Base-by-base conservation (phyloP, 2,329 filamentous ascomycete species). In the Huntiella moniliformis region DNA sequence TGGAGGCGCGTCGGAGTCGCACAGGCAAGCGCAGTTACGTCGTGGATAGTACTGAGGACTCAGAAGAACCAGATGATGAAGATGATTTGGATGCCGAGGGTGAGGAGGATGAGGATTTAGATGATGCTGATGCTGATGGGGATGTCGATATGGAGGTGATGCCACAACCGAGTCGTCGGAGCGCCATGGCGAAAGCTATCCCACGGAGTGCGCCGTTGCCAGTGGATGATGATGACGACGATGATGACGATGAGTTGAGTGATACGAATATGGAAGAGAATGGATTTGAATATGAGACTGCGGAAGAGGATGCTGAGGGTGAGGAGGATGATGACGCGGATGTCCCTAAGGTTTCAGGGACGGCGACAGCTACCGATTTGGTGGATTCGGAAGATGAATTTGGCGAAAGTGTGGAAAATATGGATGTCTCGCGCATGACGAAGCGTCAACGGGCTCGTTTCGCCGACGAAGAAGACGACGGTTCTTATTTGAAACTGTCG, bases 1-100 rank as follows among this genome's bases (percentile, higher is more conserved):
- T 70, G 13, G 60, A 64, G 18, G 66, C 67, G 34, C 71, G 69
- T 53, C 64, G 71, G 42, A 72, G 68, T 48, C 66, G 71, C 6
- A 68, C 67, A 4, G 65, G 63, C 13, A 72, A 73, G 59, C 75
- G 74, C 60, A 74, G 66, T 52, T 76, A 76, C 46, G 68, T 74
- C 33, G 68, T 77, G 17, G 71, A 74, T 51, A 71, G 68, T 34
- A 67, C 66, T 45, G 64, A 63, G 34, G 64, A 66, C n/a, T 64
- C 66, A 17, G 64, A 65, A 3, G 65, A 66, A 2, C 62, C 57
- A 12, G 61, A 60, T 0, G 58, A 63, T 6, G 63, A 63, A 6
- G 60, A 62, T 6, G 60, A 57, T 8, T 57, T 60, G 18, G 51
- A 49, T 31, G 56, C 56, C 4, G 56, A 59, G 44, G 51, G 52